A percentile compares a stretch with the other conserved stretches of the same genome.
phyloP scores from a whole-genome alignment of 257 asterid genomes.

The Scutellaria galericulata region DNA sequence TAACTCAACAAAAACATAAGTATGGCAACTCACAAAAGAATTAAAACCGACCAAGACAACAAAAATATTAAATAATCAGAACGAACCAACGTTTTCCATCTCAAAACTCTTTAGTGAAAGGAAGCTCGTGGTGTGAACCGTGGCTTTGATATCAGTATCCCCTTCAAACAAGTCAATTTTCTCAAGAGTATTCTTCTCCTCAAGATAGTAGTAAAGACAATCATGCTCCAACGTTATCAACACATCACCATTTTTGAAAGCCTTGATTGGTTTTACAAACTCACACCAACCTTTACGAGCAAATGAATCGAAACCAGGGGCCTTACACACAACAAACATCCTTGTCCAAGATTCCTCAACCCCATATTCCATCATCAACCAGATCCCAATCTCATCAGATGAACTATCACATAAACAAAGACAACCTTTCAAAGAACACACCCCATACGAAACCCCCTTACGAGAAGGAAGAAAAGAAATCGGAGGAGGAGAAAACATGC shows the following conservation, averaged over 20 bases:
- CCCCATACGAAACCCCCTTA: not conserved
- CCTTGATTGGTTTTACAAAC: conserved; percentile 36
- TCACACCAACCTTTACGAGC: not conserved
- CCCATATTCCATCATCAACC: conserved; percentile 57
- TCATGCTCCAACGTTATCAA: conserved; percentile 39
- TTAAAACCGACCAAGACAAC: too few relatives aligned
- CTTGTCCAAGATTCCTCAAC: conserved; percentile 43
- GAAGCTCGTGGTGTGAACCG: conserved; percentile 9
- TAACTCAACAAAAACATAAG: too few relatives aligned
- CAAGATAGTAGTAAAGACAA: conserved; percentile 35
- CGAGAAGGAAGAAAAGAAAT: conserved; percentile 29
- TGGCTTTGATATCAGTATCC: not conserved
- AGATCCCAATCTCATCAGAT: conserved; percentile 38
- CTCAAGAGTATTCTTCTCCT: conserved; percentile 17
- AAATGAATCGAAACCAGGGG: not conserved
- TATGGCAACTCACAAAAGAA: too few relatives aligned
- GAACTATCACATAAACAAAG: conserved; percentile 43
- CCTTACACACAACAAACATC: conserved; percentile 37
- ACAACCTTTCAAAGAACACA: conserved; percentile 13
- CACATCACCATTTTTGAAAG: conserved; percentile 25
- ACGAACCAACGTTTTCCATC: not conserved
- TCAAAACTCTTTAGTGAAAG: conserved; percentile 1
- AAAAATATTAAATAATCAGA: not conserved
- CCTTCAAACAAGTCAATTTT: not conserved
- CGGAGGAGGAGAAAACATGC: not conserved